Conservation (phyloP, 2,329 filamentous ascomycete species). For the Sordariomycetes sp. region DNA sequence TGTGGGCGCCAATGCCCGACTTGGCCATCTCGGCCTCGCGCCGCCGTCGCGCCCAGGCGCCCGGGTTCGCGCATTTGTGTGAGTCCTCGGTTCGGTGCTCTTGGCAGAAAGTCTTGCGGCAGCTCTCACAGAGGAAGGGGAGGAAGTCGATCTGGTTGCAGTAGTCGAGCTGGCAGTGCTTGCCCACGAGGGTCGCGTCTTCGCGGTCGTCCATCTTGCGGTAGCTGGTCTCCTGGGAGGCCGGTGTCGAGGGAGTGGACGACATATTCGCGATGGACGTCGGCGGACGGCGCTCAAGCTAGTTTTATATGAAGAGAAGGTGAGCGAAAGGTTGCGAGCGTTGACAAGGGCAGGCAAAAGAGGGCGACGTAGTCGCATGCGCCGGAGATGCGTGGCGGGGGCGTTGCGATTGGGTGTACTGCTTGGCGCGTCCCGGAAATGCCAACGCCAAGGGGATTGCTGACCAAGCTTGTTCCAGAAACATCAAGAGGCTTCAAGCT, state of each 20-base stretch:
- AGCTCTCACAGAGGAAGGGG: constrained; percentile 87
- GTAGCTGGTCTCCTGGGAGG: constrained; percentile 40
- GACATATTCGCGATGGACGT: constrained; percentile 29
- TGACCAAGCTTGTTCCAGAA: constrained; percentile 4
- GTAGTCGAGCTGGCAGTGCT: constrained; percentile 81
- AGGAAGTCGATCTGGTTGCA: constrained; percentile 95
- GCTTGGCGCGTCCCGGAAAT: neutral
- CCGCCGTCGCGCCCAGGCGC: constrained; percentile 47
- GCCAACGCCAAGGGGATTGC: neutral
- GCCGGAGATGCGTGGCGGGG: neutral
- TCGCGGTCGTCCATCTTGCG: constrained; percentile 56
- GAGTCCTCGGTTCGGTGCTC: constrained; percentile 81
- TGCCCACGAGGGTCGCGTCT: constrained; percentile 76
- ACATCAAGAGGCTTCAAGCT: neutral
- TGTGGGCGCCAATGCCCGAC: constrained; percentile 39
- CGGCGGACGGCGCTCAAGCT: neutral
- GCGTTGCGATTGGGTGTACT: neutral
- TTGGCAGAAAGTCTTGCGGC: constrained; percentile 73
- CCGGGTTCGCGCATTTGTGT: constrained; percentile 53
- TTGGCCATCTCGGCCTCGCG: constrained; percentile 39
- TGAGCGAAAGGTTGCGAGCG: neutral
- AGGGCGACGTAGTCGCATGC: neutral
- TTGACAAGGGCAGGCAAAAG: neutral
- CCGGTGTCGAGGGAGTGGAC: constrained; percentile 25
- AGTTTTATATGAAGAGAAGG: constrained; percentile 7